Evolutionary conservation across 805 yeast species (phyloP), one percentile per base, ranked within the genome.

Genomic region (Lipomyces spencermartinsiae): DNA sequence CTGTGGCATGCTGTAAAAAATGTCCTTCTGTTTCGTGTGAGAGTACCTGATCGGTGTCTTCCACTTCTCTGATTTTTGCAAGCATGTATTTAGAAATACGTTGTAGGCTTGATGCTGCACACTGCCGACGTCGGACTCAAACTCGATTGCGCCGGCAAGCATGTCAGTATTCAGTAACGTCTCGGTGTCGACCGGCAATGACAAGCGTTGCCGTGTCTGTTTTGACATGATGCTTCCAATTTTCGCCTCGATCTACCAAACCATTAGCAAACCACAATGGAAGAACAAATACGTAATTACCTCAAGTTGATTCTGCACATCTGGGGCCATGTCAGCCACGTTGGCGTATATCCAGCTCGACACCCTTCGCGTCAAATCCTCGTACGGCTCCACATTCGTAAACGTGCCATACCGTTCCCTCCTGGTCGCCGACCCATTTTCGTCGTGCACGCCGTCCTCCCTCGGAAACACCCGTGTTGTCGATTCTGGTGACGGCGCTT

Each of bases 321-420:
- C 71, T 8, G 64, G 61, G 3, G 69, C 19, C 69, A 68, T 55
- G 22, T 49, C 88, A 59, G 84, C 83, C 59, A 91, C 83, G 70
- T 90, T 89, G 16, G 95, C 93, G 81, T 90, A 91, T 14, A 91
- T 84, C 97, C 97, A 91, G 74, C 88, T 90, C 25, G 94, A 89
- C 4, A 91, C 87, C 39, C 90, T 85, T 76, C 92, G 85, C 7
- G 92, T 89, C 64, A 90, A 81, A 74, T 90, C 92, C 73, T 90
- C 89, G 55, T 91, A 84, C 0, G 92, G 92, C 63, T 86, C 89
- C 0, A 89, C 84, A 7, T 91, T 92, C 0, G 91, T 88, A 25
- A 90, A 85, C 46, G 92, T 85, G 63, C 39, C 10, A 62, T 49
- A 57, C 25, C 29, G 43, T 39, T 39, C 34, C 4, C 33, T 60